A percentile compares a stretch with the other conserved stretches of the same genome.
Conservation (phyloP, 768 basidiomycete genomes). For the Auriscalpium vulgare region DNA sequence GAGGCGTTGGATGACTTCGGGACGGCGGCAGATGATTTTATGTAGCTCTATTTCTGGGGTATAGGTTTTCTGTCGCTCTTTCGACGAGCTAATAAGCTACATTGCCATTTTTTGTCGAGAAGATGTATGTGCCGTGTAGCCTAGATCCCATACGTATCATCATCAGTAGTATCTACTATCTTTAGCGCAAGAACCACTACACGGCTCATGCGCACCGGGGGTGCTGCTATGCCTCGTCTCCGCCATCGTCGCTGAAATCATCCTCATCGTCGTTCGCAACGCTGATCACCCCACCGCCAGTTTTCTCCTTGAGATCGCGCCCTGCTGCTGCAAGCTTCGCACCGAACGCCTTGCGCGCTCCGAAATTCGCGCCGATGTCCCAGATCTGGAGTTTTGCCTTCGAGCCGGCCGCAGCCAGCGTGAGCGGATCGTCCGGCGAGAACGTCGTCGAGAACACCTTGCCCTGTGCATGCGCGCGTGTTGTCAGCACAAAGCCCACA, state of each 20-base stretch:
- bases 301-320: slow-evolving; percentile 54
- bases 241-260: slow-evolving; percentile 39
- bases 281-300: slow-evolving; percentile 60
- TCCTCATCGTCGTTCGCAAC: slow-evolving; percentile 66
- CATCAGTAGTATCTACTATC: no score
- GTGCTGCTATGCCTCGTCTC: slow-evolving; percentile 20
- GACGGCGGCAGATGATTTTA: slow-evolving; percentile 72
- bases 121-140: no score
- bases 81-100: no score
- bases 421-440: slow-evolving; percentile 93
- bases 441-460: slow-evolving; percentile 90
- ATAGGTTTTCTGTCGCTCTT: no score
- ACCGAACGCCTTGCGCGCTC: slow-evolving; percentile 77
- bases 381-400: slow-evolving; percentile 92
- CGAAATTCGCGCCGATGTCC: slow-evolving; percentile 83
- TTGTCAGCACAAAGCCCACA: not conserved
- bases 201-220: no score
- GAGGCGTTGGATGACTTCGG: slow-evolving; percentile 90
- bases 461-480: slow-evolving; percentile 45
- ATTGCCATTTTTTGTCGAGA: no score
- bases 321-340: slow-evolving; percentile 71
- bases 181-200: no score
- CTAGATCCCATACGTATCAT: no score
- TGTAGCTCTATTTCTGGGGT: slow-evolving; percentile 44
- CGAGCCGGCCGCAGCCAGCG: slow-evolving; percentile 89